Evolutionary conservation across 768 basidiomycete genomes (phyloP).

Genomic region (Podaxis sp.): DNA sequence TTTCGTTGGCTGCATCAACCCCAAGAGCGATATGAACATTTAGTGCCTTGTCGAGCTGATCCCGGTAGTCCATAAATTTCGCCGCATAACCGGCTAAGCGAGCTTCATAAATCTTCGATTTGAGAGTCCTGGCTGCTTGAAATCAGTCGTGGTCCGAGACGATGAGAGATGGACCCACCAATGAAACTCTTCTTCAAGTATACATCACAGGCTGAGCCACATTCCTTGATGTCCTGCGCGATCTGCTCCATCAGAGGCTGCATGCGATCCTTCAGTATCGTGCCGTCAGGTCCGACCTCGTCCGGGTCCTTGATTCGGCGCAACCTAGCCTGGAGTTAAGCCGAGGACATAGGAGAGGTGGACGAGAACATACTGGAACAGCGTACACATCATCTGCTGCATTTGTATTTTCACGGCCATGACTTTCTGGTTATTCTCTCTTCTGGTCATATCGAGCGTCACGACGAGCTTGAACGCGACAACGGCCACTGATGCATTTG

Average conservation of each 20-base stretch:
- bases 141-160: background rate
- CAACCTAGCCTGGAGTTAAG: conserved; percentile 21
- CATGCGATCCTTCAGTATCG: conserved; percentile 28
- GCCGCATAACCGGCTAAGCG: conserved; percentile 31
- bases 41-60: conserved; percentile 34
- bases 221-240: conserved; percentile 39
- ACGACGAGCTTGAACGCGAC: conserved; percentile 49
- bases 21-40: conserved; percentile 35
- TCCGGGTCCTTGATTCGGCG: conserved; percentile 25
- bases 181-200: conserved; percentile 44
- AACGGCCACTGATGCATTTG: conserved; percentile 35
- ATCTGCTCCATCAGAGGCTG: conserved; percentile 26
- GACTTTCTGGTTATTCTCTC: conserved; percentile 52
- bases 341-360: background rate
- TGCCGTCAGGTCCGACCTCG: conserved; percentile 29
- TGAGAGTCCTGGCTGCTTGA: conserved; percentile 32
- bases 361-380: conserved; percentile 38
- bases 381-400: conserved; percentile 45
- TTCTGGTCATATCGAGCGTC: conserved; percentile 43
- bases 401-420: conserved; percentile 45
- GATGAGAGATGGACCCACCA: conserved; percentile 22
- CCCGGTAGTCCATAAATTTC: conserved; percentile 32
- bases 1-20: conserved; percentile 32
- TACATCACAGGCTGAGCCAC: conserved; percentile 43
- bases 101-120: conserved; percentile 34